A percentile compares a stretch with the other conserved stretches of the same genome.
These are phyloP conservation scores for Neurospora sp. DNA, from an alignment of 495 filamentous ascomycete genomes.

Conservation along the genomic window DNA sequence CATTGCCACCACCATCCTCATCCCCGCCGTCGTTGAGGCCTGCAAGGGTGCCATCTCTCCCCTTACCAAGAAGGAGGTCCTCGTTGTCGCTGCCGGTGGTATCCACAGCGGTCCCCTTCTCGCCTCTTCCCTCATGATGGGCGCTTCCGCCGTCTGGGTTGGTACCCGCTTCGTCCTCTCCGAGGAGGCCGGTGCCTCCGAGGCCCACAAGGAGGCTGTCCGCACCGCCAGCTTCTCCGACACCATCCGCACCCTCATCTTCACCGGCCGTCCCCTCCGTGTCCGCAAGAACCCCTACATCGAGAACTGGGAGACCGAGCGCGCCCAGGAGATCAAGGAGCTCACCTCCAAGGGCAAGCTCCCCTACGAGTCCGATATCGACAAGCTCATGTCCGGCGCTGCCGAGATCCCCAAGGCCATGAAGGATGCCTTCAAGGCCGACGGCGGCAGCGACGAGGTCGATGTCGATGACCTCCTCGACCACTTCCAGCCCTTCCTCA, in stretches of 20 bases:
- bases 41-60: conserved; percentile 74
- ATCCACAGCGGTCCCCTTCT: conserved; percentile 87
- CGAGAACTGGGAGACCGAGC: conserved; percentile 89
- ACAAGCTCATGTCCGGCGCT: conserved; percentile 53
- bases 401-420: conserved; percentile 59
- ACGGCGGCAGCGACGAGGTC: conserved; percentile 41
- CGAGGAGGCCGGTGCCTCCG: conserved; percentile 88
- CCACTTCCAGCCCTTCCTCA: conserved; percentile 81
- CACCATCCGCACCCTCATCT: conserved; percentile 93
- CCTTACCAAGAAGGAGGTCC: conserved; percentile 75
- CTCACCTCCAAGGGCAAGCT: conserved; percentile 81
- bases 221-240: conserved; percentile 86
- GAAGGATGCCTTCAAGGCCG: conserved; percentile 67
- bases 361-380: conserved; percentile 89
- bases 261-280: conserved; percentile 89
- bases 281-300: conserved; percentile 93
- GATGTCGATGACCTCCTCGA: conserved; percentile 70
- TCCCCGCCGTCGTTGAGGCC: conserved; percentile 78
- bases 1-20: conserved; percentile 59
- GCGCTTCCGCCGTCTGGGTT: conserved; percentile 88
- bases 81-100: conserved; percentile 88
- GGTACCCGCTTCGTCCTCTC: conserved; percentile 90
- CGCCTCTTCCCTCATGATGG: conserved; percentile 85
- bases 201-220: conserved; percentile 94
- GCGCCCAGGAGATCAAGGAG: conserved; percentile 78